Base-by-base conservation (phyloP, 805 yeast genomes). In the Saturnispora saitoi region DNA sequence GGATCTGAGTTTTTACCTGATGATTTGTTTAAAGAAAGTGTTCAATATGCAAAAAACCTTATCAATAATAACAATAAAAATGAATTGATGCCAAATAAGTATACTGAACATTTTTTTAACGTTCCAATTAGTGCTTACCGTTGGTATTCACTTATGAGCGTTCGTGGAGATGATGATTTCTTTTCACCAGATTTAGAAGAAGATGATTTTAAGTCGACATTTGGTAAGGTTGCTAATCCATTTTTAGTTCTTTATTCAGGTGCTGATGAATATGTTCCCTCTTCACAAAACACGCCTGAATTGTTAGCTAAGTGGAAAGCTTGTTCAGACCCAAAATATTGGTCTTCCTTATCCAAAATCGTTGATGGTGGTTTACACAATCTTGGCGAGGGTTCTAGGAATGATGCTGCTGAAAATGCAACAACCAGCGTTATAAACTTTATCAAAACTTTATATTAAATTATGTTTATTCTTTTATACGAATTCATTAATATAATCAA, bases 111-210 rank as follows among this genome's bases (percentile, higher is more conserved):
- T 3, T 68, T 76, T 46, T 71, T 78, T 32, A 69, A 66, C n/a
- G 71, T 81, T 1, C 88, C 91, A 1, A 70, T 80, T 12, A 73
- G 76, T 34, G 91, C 89, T 0, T 75, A 80, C 54, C 72, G 95
- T 56, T 86, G 86, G 78, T 62, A 81, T 36, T 81, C 95, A 0
- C 65, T 87, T 38, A 64, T 72, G 28, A 61, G 68, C 9, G 63
- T 63, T 5, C 69, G 77, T 19, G 95, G 95, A 2, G 91, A 82
- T 56, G 95, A 87, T 59, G 95, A 87, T 65, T 86, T 48, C 59
- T 86, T 86, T 62, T 56, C 59, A 1, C 67, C 79, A 10, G 88
- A 86, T 64, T 63, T 86, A 45, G 55, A 73, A 0, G 70, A 63
- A 12, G 70, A 69, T 0, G 76, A 69, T 31, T 59, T 70, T 29